Percentiles rank a stretch among this genome's conserved stretches.
These are phyloP conservation scores for Tylopilus vinaceipallidus DNA, from an alignment of 768 basidiomycete species.

Conservation along the genomic window DNA sequence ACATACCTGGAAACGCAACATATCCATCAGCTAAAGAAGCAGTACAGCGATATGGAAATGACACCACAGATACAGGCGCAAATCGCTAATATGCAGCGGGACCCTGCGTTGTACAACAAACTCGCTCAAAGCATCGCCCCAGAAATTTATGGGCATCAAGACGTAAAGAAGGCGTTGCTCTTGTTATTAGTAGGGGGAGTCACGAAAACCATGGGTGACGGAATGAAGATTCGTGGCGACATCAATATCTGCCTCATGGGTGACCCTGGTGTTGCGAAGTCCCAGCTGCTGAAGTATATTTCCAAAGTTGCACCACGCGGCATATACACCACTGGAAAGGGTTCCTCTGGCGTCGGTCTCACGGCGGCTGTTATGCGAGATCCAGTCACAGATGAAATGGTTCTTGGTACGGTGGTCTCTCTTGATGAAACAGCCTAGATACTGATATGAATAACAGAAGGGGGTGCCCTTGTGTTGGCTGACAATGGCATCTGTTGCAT, in stretches of 20 bases:
- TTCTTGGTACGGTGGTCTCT: slow-evolving; percentile 66
- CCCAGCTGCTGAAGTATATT: slow-evolving; percentile 95
- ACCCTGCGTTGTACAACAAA: slow-evolving; percentile 81
- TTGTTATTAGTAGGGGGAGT: slow-evolving; percentile 93
- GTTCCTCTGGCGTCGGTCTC: slow-evolving; percentile 97
- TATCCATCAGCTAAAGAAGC: slow-evolving; percentile 94
- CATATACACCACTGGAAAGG: slow-evolving; percentile 97
- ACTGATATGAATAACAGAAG: slow-evolving; percentile 59
- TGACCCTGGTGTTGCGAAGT: slow-evolving; percentile 99
- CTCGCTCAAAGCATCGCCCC: slow-evolving; percentile 95
- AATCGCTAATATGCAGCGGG: slow-evolving; percentile 65
- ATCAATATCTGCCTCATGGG: slow-evolving; percentile 99
- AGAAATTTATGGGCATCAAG: slow-evolving; percentile 96
- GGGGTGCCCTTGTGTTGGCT: slow-evolving; percentile 96
- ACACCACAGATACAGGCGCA: slow-evolving; percentile 78
- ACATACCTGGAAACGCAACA: slow-evolving; percentile 93
- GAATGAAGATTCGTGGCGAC: slow-evolving; percentile 98
- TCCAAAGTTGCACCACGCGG: slow-evolving; percentile 98
- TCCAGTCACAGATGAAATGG: slow-evolving; percentile 99
- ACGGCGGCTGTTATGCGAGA: slow-evolving; percentile 99
- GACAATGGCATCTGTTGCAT: slow-evolving; percentile 99
- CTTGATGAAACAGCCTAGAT: neutral
- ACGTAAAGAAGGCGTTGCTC: slow-evolving; percentile 95
- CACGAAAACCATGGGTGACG: slow-evolving; percentile 92
- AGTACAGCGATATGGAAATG: slow-evolving; percentile 92